Conservation (phyloP, 768 basidiomycete species). For the Leccinum obscurum region DNA sequence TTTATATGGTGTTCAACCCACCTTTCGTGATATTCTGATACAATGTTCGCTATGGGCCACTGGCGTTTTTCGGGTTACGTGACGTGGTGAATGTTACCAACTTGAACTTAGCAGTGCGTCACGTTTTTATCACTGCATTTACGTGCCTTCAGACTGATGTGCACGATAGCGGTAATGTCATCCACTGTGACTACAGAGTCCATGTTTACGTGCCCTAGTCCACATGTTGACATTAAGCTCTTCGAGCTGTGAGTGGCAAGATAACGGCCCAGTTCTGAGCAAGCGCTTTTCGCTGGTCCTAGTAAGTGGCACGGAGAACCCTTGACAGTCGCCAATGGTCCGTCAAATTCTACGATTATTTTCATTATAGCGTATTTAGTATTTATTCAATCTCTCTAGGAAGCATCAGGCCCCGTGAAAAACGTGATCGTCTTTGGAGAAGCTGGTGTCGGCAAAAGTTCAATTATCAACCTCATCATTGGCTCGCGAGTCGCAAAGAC, state of each 20-base stretch:
- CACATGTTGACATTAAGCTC: neutral
- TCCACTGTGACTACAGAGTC: neutral
- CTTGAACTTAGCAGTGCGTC: neutral
- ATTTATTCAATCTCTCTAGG: conserved; percentile 9
- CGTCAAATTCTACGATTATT: conserved; percentile 5
- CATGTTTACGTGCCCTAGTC: neutral
- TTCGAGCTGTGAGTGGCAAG: neutral
- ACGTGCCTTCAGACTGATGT: neutral
- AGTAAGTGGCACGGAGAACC: neutral
- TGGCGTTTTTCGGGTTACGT: neutral
- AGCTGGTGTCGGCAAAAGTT: conserved; percentile 44
- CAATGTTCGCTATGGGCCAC: neutral
- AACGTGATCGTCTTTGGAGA: conserved; percentile 50
- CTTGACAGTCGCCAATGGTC: conserved; percentile 10
- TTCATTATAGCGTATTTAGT: neutral
- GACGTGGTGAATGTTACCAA: neutral
- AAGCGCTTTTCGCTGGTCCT: neutral
- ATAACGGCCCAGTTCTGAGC: neutral
- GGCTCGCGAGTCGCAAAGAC: conserved; percentile 30
- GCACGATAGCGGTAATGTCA: neutral
- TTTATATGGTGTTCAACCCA: neutral
- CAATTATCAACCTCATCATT: conserved; percentile 41
- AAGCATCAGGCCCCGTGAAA: conserved; percentile 3
- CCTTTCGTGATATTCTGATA: neutral
- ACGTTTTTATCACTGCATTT: neutral